Evolutionary conservation across 169 alveolate genomes (phyloP).

Genomic region (Nephromyces sp.): DNA sequence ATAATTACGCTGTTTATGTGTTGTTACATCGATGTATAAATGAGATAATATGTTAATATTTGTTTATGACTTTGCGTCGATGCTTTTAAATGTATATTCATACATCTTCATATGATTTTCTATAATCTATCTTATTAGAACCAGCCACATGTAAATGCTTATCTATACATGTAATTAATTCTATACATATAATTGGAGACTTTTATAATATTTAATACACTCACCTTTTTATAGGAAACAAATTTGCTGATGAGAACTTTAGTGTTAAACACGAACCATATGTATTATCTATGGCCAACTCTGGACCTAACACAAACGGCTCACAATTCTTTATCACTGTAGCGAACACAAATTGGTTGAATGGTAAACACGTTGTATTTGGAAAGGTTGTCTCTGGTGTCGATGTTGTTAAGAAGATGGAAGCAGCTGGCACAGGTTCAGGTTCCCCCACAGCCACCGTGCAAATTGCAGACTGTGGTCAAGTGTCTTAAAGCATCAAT

Average conservation of each 20-base stretch:
- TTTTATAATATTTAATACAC: no score
- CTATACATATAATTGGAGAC: no score
- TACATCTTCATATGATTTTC: no score
- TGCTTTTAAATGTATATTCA: no score
- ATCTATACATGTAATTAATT: no score
- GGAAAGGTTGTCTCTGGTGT: conserved; percentile 88
- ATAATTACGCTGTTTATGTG: no score
- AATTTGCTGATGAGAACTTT: conserved; percentile 89
- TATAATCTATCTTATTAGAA: no score
- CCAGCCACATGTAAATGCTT: no score
- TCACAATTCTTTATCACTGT: conserved; percentile 95
- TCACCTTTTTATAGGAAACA: no score
- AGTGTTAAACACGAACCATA: conserved; percentile 82
- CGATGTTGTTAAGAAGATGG: conserved; percentile 83
- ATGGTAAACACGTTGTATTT: conserved; percentile 95
- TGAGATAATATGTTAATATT: no score
- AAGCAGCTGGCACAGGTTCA: conserved; percentile 74
- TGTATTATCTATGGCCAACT: conserved; percentile 88
- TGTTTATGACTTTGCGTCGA: no score
- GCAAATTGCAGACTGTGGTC: conserved; percentile 85
- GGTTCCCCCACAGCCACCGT: conserved; percentile 78
- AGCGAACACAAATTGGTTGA: conserved; percentile 91
- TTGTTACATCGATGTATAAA: no score
- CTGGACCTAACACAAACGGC: conserved; percentile 90
- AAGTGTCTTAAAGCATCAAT: conserved; percentile 24